Conservation (phyloP, 305 asterid species). For the Fraxinus xanthoxyloides region DNA sequence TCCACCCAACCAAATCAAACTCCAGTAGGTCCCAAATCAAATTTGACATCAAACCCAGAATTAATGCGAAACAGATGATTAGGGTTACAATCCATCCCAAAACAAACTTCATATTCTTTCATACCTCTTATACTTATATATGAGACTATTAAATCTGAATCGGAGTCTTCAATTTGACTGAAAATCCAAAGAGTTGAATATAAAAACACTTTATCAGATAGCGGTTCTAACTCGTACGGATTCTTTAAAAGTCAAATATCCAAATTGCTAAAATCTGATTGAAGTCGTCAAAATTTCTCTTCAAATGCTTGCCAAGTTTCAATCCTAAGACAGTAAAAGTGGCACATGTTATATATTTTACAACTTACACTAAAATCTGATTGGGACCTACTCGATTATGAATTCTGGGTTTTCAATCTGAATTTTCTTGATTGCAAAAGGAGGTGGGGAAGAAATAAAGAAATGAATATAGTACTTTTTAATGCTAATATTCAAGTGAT, state of each 20-base stretch:
- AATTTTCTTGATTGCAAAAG: too few relatives aligned
- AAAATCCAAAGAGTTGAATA: neutral
- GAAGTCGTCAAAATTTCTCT: neutral
- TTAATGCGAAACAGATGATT: conserved; percentile 59
- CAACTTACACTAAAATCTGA: neutral
- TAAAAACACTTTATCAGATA: neutral
- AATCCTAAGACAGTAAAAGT: neutral
- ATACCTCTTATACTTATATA: neutral
- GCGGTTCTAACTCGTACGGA: neutral
- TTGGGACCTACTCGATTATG: too few relatives aligned
- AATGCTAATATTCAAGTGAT: too few relatives aligned
- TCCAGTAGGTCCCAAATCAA: too few relatives aligned
- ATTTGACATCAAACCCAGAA: too few relatives aligned
- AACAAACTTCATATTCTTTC: neutral
- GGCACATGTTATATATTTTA: neutral
- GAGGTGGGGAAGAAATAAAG: too few relatives aligned
- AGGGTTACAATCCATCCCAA: conserved; percentile 38
- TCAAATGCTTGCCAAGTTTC: neutral
- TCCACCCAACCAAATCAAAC: too few relatives aligned
- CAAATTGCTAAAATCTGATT: neutral
- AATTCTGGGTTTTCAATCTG: too few relatives aligned
- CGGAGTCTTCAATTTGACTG: neutral
- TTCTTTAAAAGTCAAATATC: neutral
- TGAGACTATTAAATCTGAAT: neutral
- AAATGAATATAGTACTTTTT: too few relatives aligned